Percentiles rank a stretch among this genome's conserved stretches.
Evolutionary conservation across 345 rosid genomes (phyloP).

Genomic region (Arabidopsis arenosa): DNA sequence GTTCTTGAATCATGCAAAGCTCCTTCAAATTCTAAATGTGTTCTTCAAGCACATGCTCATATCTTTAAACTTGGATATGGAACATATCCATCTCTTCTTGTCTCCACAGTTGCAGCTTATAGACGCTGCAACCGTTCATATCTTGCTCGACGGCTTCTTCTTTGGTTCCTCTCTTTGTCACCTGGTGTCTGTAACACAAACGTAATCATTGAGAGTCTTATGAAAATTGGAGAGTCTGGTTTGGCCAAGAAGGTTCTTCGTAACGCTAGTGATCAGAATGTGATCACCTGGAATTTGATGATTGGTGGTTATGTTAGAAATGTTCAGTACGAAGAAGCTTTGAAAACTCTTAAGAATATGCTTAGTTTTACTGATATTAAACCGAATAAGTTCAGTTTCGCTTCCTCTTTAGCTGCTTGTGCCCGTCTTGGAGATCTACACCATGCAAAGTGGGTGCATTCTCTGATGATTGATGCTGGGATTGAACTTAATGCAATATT

Average conservation of each 20-base stretch:
- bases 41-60: conserved; percentile 56
- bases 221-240: conserved; percentile 57
- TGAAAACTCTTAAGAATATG: conserved; percentile 58
- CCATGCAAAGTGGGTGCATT: conserved; percentile 69
- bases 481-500: conserved; percentile 61
- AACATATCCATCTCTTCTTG: conserved; percentile 60
- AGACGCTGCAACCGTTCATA: conserved; percentile 47
- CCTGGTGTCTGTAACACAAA: conserved; percentile 51
- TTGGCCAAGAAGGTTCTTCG: conserved; percentile 63
- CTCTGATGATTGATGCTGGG: conserved; percentile 52
- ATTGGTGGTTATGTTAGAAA: conserved; percentile 70
- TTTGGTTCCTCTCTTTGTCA: conserved; percentile 47
- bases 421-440: conserved; percentile 67
- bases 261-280: conserved; percentile 55
- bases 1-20: conserved; percentile 59
- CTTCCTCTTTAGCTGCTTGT: conserved; percentile 68
- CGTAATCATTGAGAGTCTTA: conserved; percentile 54
- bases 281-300: conserved; percentile 81
- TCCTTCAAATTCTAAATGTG: conserved; percentile 48
- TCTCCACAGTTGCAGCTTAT: conserved; percentile 60
- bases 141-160: conserved; percentile 52
- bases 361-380: conserved; percentile 47
- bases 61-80: conserved; percentile 64
- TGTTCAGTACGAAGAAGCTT: conserved; percentile 59
- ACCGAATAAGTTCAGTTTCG: conserved; percentile 73